Conservation (phyloP, 495 filamentous ascomycete genomes). For the Parathielavia appendiculata region DNA sequence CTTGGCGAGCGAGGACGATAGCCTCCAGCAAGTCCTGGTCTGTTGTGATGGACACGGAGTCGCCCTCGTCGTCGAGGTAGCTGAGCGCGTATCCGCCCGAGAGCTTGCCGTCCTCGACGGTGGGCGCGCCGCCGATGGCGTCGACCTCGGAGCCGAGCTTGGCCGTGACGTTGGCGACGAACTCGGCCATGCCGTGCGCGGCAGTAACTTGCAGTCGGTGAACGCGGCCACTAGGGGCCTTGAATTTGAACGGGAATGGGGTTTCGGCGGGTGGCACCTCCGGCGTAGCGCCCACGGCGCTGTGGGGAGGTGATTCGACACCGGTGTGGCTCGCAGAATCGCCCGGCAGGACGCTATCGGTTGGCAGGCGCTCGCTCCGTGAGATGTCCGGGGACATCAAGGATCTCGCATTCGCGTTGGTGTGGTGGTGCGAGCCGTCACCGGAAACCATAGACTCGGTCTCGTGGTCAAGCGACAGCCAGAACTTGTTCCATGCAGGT, state of each 20-base stretch:
- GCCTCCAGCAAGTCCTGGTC: constrained; percentile 90
- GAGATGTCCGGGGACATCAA: constrained; percentile 72
- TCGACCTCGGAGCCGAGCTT: constrained; percentile 89
- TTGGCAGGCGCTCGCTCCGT: constrained; percentile 48
- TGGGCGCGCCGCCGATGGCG: constrained; percentile 74
- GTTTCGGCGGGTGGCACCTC: constrained; percentile 56
- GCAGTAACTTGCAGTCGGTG: constrained; percentile 85
- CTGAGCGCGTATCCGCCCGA: constrained; percentile 84
- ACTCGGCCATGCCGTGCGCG: constrained; percentile 71
- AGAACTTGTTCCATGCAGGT: constrained; percentile 99
- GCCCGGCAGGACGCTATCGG: constrained; percentile 79
- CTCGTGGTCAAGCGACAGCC: constrained; percentile 93
- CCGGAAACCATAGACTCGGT: constrained; percentile 96
- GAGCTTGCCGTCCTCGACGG: constrained; percentile 70
- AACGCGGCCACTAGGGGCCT: constrained; percentile 91
- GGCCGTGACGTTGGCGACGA: constrained; percentile 70
- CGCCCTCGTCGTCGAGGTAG: constrained; percentile 95
- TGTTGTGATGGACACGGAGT: constrained; percentile 95
- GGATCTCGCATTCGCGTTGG: constrained; percentile 39
- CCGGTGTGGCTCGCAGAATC: constrained; percentile 95
- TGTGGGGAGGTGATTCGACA: constrained; percentile 67
- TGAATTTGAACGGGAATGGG: constrained; percentile 98
- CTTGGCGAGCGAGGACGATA: constrained; percentile 71
- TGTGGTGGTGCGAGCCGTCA: constrained; percentile 57
- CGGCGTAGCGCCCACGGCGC: constrained; percentile 39